These are phyloP conservation scores for Naegleria lovaniensis DNA, from an alignment of 208 protist species.

Conservation along the genomic window DNA sequence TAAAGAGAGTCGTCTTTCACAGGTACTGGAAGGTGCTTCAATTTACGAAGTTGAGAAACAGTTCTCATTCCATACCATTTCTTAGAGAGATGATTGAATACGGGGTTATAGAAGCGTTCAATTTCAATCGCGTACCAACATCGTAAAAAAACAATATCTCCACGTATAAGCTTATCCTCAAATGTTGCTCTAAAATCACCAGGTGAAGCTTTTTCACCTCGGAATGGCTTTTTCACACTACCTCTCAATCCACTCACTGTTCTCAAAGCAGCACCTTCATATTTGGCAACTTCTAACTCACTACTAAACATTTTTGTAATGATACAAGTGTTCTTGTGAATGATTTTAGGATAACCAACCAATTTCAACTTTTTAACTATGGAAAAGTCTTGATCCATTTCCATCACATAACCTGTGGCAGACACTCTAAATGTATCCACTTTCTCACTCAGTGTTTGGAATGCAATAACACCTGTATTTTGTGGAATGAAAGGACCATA, in stretches of 20 bases:
- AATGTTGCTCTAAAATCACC: constrained; percentile 96
- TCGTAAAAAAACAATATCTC: constrained; percentile 98
- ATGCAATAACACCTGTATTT: constrained; percentile 89
- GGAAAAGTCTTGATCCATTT: constrained; percentile 76
- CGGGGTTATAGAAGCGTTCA: constrained; percentile 90
- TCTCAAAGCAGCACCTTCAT: constrained; percentile 92
- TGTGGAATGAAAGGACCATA: constrained; percentile 91
- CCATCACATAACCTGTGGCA: constrained; percentile 91
- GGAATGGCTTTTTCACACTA: constrained; percentile 93
- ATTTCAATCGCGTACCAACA: constrained; percentile 91
- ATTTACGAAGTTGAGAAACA: background rate
- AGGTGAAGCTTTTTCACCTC: constrained; percentile 47
- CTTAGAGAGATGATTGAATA: background rate
- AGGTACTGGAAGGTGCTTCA: background rate
- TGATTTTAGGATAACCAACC: constrained; percentile 86
- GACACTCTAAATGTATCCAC: constrained; percentile 77
- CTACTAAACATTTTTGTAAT: constrained; percentile 91
- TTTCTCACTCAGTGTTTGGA: constrained; percentile 63
- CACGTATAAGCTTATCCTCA: constrained; percentile 96
- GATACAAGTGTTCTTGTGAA: constrained; percentile 97
- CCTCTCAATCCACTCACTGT: constrained; percentile 97
- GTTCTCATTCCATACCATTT: constrained; percentile 25
- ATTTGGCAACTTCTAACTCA: constrained; percentile 91
- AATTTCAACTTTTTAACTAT: constrained; percentile 99
- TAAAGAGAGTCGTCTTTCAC: background rate